phyloP scores from a whole-genome alignment of 139 green algal genomes.

The Chlamydomonas applanata region DNA sequence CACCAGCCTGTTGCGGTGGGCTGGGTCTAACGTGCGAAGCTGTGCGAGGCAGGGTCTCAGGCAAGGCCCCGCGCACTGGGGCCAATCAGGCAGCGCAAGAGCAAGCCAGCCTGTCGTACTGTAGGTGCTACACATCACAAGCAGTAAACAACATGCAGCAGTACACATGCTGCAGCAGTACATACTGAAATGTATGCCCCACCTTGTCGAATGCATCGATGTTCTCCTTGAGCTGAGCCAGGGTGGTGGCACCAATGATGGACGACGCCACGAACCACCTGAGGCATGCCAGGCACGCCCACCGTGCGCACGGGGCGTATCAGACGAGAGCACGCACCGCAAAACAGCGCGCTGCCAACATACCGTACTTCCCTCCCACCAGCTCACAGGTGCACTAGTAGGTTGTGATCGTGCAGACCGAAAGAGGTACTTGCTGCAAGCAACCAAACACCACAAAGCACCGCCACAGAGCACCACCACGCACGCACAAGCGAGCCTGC shows the following conservation, averaged over 20 bases:
- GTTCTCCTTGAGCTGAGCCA: slow-evolving; percentile 86
- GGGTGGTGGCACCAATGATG: slow-evolving; percentile 90
- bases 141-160: neutral
- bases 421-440: neutral
- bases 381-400: neutral
- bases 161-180: neutral
- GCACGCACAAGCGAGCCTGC: neutral
- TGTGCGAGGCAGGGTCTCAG: too few species aligned
- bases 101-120: too few species aligned
- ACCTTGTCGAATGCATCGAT: slow-evolving; percentile 66
- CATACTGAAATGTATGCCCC: slow-evolving; percentile 38
- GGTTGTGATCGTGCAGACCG: neutral
- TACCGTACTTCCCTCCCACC: too few species aligned
- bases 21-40: too few species aligned
- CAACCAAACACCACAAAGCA: neutral
- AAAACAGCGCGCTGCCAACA: too few species aligned
- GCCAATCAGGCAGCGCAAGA: neutral
- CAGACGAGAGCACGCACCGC: too few species aligned
- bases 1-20: too few species aligned
- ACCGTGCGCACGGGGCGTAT: too few species aligned
- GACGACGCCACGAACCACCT: slow-evolving; percentile 56
- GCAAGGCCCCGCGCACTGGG: neutral
- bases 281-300: neutral
- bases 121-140: too few species aligned
- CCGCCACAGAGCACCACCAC: too few species aligned